Evolutionary conservation across 164 flowering plant species (phyloP), one percentile per base, ranked within the genome.

Genomic region (Taxillus chinensis): DNA sequence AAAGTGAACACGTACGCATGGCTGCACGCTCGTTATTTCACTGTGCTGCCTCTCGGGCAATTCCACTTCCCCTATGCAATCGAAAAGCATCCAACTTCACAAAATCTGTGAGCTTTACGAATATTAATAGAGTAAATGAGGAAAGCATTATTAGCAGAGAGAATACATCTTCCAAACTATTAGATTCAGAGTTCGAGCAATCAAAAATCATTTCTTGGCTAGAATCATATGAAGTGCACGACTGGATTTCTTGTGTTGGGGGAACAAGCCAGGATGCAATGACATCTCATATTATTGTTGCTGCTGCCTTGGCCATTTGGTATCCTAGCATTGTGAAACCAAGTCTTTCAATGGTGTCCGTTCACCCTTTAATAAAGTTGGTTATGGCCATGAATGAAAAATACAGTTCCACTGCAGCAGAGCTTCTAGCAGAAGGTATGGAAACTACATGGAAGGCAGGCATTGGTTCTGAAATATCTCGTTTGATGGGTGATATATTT

Each of bases 1-100:
- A 84, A 81, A 82, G 85, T 76, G 96, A 89, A 64, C 97, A 91
- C 72, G 90, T 95, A 51, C 86, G 95, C 15, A 87, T 95, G 96
- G 95, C 99, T 74, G 96, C 99, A 58, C 95, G 99, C 53, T 81
- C 99, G 63, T 71, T 95, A 65, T 95, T 95, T 73, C 99, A 95
- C 64, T 95, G 97, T 82, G 93, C 97, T 76, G 96, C 97, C 66
- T 83, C 96, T 62, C 82, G 96, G 60, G 90, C 96, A 53, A 86
- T 91, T 69, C 99, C 99, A n/a, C 74, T 57, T 54, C 86, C 92
- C 41, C 71, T 95, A 5, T 65, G 80, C 69, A 62, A 74, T 67
- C 63, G 63, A 64, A 83, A 82, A 69, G 65, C 75, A 62, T 64
- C 57, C 62, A 75, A 66, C 16, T 73, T 71, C 61, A 68, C 57